Conservation (phyloP, 805 yeast genomes). For the Candida arabinofermentans region DNA sequence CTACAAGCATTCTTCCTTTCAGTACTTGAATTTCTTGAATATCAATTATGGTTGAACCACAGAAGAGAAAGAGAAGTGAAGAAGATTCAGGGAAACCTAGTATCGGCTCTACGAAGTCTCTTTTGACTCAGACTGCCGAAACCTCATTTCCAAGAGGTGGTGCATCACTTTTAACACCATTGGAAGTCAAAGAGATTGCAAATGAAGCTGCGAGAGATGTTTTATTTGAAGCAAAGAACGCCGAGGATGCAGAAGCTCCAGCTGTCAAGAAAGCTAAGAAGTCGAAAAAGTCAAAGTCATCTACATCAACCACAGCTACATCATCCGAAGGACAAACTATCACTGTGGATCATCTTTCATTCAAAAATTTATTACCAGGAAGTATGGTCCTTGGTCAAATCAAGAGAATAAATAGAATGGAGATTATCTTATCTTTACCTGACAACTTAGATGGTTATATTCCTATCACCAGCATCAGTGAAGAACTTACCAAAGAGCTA, state of each 20-base stretch:
- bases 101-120: conserved; percentile 19
- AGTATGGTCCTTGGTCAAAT: conserved; percentile 76
- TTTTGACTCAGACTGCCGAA: conserved; percentile 35
- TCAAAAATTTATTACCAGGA: conserved; percentile 66
- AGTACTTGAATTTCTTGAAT: background rate
- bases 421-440: conserved; percentile 67
- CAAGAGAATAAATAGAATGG: conserved; percentile 52
- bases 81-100: conserved; percentile 13
- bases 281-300: conserved; percentile 26
- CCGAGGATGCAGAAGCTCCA: conserved; percentile 1
- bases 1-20: too few relatives aligned
- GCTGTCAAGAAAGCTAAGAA: conserved; percentile 27
- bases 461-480: conserved; percentile 69
- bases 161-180: conserved; percentile 73
- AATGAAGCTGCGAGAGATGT: conserved; percentile 91
- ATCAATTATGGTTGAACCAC: conserved; percentile 15
- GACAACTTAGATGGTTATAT: conserved; percentile 79
- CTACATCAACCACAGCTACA: conserved; percentile 26
- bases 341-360: conserved; percentile 58
- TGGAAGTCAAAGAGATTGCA: conserved; percentile 89
- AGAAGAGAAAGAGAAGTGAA: conserved; percentile 49
- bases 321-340: conserved; percentile 25
- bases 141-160: conserved; percentile 95
- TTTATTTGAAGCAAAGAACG: conserved; percentile 45
- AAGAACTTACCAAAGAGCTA: conserved; percentile 51